Evolutionary conservation across 148 eudicot genomes (phyloP), one percentile per base, ranked within the genome.

Genomic region (Rhododendron molle): DNA sequence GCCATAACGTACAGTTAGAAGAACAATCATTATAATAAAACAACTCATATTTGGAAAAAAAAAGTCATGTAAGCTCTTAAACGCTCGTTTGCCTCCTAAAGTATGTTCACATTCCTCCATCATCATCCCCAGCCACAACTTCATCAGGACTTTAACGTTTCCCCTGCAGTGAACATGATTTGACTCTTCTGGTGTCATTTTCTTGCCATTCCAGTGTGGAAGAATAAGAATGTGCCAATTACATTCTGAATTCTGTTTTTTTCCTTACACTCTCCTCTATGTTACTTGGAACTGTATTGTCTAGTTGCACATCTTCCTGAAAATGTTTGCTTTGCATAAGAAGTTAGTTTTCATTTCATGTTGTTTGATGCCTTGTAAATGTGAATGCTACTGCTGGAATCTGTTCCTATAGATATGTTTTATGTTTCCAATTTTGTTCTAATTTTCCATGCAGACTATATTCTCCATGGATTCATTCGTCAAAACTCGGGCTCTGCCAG

Each of bases 391-490:
- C 49, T 30, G 30, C 26, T 83, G 28, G 44, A 28, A 69, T 46
- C 32, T 50, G 20, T 49, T 15, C 65, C 30, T 2, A 49, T 49
- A 10, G n/a, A 18, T 52, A 47, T 54, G 60, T 16, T 26, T 49
- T 54, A 15, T 78, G 20, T 44, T 73, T n/a, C 72, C 83, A 15
- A 85, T 7, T 38, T 10, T 81, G 65, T 84, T 60, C 81, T 15
- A 49, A 38, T 72, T 81, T 85, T 47, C 43, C 32, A 36, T 26
- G 77, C 94, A 96, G 98, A 77, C 88, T 65, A 83, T 93, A 78
- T 94, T 94, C 89, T 91, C 96, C n/a, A 87, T 85, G 92, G 94
- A 94, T 32, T 96, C 98, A 21, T 96, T 96, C 76, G 67, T 90
- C 89, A 96, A 92, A 85, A 96, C 98, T 0, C 86, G 89, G 36